These are phyloP conservation scores for Mycena galopus DNA, from an alignment of 768 basidiomycete genomes.

Conservation along the genomic window DNA sequence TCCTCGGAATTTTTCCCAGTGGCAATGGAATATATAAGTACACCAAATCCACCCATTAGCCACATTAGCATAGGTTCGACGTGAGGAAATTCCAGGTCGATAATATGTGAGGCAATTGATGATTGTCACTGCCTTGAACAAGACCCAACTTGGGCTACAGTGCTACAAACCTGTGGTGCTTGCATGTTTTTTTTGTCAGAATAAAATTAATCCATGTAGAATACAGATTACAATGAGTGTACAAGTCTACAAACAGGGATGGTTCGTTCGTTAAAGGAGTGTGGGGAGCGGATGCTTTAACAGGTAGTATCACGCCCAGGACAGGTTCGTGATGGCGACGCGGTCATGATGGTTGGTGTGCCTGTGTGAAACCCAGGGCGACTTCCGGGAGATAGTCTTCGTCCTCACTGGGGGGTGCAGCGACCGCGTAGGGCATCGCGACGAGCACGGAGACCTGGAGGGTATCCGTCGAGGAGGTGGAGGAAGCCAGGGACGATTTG, in stretches of 20 bases:
- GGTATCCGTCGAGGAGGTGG: conserved; percentile 46
- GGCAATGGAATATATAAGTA: too few species aligned
- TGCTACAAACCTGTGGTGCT: too few species aligned
- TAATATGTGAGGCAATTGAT: too few species aligned
- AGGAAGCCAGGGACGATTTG: conserved; percentile 37
- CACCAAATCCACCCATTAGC: too few species aligned
- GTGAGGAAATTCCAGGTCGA: too few species aligned
- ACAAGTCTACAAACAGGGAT: neutral
- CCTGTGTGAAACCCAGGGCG: conserved; percentile 59
- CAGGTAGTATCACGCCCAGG: neutral
- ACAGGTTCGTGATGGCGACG: neutral
- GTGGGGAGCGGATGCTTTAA: neutral
- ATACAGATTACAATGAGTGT: neutral
- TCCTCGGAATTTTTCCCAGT: too few species aligned
- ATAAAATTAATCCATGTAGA: neutral
- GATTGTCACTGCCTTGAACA: too few species aligned
- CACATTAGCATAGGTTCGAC: too few species aligned
- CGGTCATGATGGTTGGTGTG: conserved; percentile 46
- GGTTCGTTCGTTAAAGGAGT: neutral
- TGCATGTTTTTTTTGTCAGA: too few species aligned
- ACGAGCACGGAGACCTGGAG: conserved; percentile 70
- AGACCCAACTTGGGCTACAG: too few species aligned
- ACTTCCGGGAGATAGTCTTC: conserved; percentile 60
- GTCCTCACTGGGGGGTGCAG: conserved; percentile 34
- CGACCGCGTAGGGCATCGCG: conserved; percentile 62